These are phyloP conservation scores for Fraxinus ornus DNA, from an alignment of 305 asterid genomes.

Conservation along the genomic window DNA sequence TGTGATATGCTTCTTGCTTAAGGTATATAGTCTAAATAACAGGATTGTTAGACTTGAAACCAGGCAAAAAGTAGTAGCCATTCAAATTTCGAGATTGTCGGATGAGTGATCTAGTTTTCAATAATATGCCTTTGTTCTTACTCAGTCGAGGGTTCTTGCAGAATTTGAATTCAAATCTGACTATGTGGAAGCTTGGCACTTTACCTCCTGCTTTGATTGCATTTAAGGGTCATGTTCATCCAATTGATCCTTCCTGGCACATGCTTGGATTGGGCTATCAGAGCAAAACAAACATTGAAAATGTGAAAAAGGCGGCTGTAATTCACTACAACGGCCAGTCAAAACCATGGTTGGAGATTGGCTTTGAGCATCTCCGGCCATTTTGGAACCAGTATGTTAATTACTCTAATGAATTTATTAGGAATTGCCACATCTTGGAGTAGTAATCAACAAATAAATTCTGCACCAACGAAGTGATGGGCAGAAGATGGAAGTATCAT, in stretches of 20 bases:
- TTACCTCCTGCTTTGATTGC: constrained; percentile 98
- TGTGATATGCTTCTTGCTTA: not conserved
- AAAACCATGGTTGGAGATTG: constrained; percentile 96
- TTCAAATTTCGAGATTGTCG: not conserved
- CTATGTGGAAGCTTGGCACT: constrained; percentile 98
- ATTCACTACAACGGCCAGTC: constrained; percentile 97
- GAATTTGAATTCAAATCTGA: constrained; percentile 90
- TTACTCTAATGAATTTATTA: constrained; percentile 83
- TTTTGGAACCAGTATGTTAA: constrained; percentile 93
- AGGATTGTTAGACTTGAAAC: not conserved
- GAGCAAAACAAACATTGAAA: constrained; percentile 63
- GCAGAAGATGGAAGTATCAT: constrained; percentile 23
- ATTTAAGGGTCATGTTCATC: constrained; percentile 80
- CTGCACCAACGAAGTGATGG: constrained; percentile 25
- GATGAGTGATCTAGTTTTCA: not conserved
- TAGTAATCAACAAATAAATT: constrained; percentile 33
- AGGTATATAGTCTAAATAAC: not conserved
- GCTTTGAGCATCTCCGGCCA: constrained; percentile 98
- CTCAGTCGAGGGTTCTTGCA: constrained; percentile 34
- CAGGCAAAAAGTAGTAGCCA: not conserved
- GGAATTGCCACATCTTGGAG: constrained; percentile 92
- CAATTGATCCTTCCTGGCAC: constrained; percentile 95
- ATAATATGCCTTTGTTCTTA: not conserved
- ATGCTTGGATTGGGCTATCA: constrained; percentile 99
- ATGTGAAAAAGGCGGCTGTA: constrained; percentile 82